A percentile compares a stretch with the other conserved stretches of the same genome.
These are phyloP conservation scores for Verticillium isaacii DNA, from an alignment of 2,329 filamentous ascomycete species.

Conservation along the genomic window DNA sequence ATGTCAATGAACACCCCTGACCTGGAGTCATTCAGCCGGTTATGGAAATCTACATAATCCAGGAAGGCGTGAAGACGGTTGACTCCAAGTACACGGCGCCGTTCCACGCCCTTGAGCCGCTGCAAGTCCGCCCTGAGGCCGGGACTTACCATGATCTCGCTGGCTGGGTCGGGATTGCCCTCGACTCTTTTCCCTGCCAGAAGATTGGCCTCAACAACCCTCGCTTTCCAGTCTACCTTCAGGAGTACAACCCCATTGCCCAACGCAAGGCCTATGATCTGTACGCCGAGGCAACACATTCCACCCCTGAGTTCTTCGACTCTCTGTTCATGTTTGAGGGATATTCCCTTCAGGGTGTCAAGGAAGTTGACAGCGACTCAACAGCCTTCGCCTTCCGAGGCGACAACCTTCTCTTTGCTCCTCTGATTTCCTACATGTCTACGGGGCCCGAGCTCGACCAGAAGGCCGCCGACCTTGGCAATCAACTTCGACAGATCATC, in stretches of 20 bases:
- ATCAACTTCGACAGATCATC: slow-evolving; percentile 31
- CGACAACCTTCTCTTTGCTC: slow-evolving; percentile 35
- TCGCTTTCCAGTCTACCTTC: slow-evolving; percentile 38
- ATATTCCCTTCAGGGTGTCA: slow-evolving; percentile 42
- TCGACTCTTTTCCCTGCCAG: slow-evolving; percentile 32
- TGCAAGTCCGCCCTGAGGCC: slow-evolving; percentile 21
- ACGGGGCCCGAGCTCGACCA: slow-evolving; percentile 23
- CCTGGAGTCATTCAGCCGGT: slow-evolving; percentile 23
- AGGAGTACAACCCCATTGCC: slow-evolving; percentile 28
- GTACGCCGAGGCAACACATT: slow-evolving; percentile 21
- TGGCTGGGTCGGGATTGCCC: slow-evolving; percentile 34
- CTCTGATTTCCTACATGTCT: slow-evolving; percentile 30
- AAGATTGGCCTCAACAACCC: slow-evolving; percentile 33
- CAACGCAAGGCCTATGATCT: slow-evolving; percentile 23
- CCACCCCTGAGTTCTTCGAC: slow-evolving; percentile 14
- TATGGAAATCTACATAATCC: slow-evolving; percentile 34
- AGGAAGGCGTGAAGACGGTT: slow-evolving; percentile 36
- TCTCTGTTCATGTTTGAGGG: slow-evolving; percentile 53
- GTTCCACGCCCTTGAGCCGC: slow-evolving; percentile 35
- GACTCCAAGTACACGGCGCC: slow-evolving; percentile 33
- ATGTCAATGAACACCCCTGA: background rate
- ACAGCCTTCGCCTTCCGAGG: slow-evolving; percentile 41
- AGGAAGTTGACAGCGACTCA: slow-evolving; percentile 24
- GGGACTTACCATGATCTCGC: slow-evolving; percentile 42
- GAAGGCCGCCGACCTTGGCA: slow-evolving; percentile 28